Conservation (phyloP, 805 yeast species). For the Teunomyces lycoperdinae region DNA sequence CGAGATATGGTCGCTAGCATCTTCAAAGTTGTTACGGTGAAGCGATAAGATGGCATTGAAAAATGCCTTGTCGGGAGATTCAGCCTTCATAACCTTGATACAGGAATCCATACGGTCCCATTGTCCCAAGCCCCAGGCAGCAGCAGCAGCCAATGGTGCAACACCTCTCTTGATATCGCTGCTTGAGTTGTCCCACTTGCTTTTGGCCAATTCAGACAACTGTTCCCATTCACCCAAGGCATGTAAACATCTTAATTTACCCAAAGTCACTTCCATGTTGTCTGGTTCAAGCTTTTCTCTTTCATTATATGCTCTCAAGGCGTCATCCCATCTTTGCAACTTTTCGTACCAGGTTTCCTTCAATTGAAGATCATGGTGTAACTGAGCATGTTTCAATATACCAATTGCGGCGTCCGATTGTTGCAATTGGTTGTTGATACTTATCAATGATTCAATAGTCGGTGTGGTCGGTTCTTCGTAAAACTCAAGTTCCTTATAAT, state of each 20-base stretch:
- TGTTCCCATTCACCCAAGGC: slow-evolving; percentile 99
- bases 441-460: slow-evolving; percentile 86
- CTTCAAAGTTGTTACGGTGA: slow-evolving; percentile 82
- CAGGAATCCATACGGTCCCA: slow-evolving; percentile 97
- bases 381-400: slow-evolving; percentile 88
- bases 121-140: slow-evolving; percentile 96
- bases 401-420: slow-evolving; percentile 99
- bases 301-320: slow-evolving; percentile 82
- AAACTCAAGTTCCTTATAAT: slow-evolving; percentile 92
- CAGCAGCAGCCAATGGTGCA: slow-evolving; percentile 98
- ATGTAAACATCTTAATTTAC: slow-evolving; percentile 96
- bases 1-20: slow-evolving; percentile 73
- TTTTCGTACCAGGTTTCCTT: slow-evolving; percentile 98
- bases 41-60: slow-evolving; percentile 86
- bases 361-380: slow-evolving; percentile 83
- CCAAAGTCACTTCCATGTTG: slow-evolving; percentile 87
- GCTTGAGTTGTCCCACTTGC: slow-evolving; percentile 76
- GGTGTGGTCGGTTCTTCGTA: slow-evolving; percentile 90
- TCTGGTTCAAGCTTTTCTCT: slow-evolving; percentile 64
- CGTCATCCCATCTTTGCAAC: slow-evolving; percentile 97
- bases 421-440: slow-evolving; percentile 90
- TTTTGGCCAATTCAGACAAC: slow-evolving; percentile 77
- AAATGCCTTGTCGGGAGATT: slow-evolving; percentile 92
- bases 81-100: slow-evolving; percentile 83
- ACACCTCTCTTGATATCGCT: slow-evolving; percentile 75